Percentiles rank a stretch among this genome's conserved stretches.
Evolutionary conservation across 345 rosid species (phyloP).

Genomic region (Aquilaria yunnanensis): DNA sequence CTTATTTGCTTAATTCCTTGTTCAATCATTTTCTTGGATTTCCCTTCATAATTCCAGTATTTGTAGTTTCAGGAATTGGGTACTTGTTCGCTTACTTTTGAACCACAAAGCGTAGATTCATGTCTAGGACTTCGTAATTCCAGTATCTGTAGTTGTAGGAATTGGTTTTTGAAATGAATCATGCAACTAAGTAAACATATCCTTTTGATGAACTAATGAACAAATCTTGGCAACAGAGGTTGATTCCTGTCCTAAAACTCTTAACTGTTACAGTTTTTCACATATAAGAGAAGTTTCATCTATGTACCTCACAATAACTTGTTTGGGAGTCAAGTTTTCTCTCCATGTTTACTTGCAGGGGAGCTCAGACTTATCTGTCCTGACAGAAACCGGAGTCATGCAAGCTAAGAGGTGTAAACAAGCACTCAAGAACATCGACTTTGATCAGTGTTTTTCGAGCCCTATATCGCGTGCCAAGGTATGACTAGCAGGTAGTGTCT

Average conservation of each 20-base stretch:
- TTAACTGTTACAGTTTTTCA: neutral
- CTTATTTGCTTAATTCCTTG: slow-evolving; percentile 1
- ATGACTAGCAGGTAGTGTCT: neutral
- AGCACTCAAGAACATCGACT: slow-evolving; percentile 37
- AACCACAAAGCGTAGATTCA: neutral
- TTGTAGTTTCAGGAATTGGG: neutral
- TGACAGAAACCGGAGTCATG: slow-evolving; percentile 52
- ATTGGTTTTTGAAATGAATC: neutral
- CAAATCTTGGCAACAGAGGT: neutral
- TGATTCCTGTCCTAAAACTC: neutral
- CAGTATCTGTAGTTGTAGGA: neutral
- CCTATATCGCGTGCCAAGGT: slow-evolving; percentile 71
- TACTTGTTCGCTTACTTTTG: neutral
- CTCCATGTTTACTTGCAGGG: slow-evolving; percentile 25
- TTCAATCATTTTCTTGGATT: neutral
- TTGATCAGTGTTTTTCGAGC: slow-evolving; percentile 52
- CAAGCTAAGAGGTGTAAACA: slow-evolving; percentile 51
- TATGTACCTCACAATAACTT: neutral
- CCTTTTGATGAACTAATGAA: neutral
- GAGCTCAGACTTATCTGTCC: slow-evolving; percentile 54
- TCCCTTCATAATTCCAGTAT: neutral
- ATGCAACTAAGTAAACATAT: neutral
- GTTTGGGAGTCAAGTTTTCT: neutral
- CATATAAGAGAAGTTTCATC: neutral
- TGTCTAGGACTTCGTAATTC: neutral